phyloP scores from a whole-genome alignment of 768 basidiomycete species.

The Lactarius deliciosus region DNA sequence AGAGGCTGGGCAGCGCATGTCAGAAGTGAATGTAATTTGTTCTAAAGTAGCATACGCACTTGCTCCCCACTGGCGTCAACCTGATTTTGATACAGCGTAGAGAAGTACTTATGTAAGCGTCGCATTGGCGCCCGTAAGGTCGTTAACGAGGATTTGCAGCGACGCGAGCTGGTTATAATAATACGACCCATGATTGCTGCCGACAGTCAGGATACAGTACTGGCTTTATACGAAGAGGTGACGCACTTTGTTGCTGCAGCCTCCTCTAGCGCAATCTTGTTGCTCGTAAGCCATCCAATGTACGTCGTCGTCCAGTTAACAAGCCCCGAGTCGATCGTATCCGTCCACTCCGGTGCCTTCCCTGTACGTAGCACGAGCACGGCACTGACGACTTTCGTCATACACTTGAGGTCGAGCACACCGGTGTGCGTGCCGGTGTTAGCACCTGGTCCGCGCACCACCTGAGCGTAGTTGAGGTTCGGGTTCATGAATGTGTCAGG shows the following conservation, averaged over 20 bases:
- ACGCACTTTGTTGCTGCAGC: constrained; percentile 33
- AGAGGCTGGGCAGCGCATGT: constrained; percentile 36
- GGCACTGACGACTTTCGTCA: constrained; percentile 34
- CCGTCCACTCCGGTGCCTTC: constrained; percentile 32
- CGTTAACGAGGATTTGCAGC: constrained; percentile 34
- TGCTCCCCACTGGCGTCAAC: constrained; percentile 35
- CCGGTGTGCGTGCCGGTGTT: neutral
- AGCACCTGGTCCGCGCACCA: constrained; percentile 26
- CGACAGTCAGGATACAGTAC: neutral
- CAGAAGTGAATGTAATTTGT: constrained; percentile 5
- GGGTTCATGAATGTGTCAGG: constrained; percentile 37
- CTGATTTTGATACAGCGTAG: constrained; percentile 31
- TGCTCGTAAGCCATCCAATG: constrained; percentile 35
- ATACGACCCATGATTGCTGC: constrained; percentile 38
- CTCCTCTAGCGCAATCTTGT: constrained; percentile 29
- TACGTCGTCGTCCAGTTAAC: constrained; percentile 33
- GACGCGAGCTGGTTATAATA: constrained; percentile 35
- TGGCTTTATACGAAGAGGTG: neutral
- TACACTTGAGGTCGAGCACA: constrained; percentile 32
- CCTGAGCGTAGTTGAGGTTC: constrained; percentile 27
- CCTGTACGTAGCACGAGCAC: constrained; percentile 32
- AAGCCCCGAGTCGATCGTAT: constrained; percentile 32
- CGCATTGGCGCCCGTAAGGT: constrained; percentile 32
- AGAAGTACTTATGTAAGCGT: constrained; percentile 34
- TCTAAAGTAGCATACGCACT: neutral